Conservation (phyloP, 1,139 yeast species). For the Meyerozyma carpophila region DNA sequence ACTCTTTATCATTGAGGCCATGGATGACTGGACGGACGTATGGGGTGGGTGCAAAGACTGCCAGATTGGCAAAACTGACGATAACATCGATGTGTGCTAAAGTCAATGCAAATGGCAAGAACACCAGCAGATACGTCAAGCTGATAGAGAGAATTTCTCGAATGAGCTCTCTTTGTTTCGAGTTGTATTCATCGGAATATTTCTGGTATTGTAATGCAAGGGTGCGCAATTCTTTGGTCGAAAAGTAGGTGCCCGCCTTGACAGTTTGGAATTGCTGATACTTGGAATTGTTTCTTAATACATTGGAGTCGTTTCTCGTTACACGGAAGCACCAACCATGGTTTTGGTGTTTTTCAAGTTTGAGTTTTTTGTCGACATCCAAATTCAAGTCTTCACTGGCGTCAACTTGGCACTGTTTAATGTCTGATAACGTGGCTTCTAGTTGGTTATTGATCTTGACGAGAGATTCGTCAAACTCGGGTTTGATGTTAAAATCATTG, state of each 20-base stretch:
- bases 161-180: slow-evolving; percentile 71
- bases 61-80: slow-evolving; percentile 77
- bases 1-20: slow-evolving; percentile 30
- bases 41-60: slow-evolving; percentile 78
- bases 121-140: slow-evolving; percentile 72
- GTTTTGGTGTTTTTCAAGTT: slow-evolving; percentile 76
- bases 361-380: slow-evolving; percentile 82
- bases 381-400: slow-evolving; percentile 72
- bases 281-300: slow-evolving; percentile 54
- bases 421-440: slow-evolving; percentile 48
- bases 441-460: slow-evolving; percentile 55
- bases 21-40: slow-evolving; percentile 67
- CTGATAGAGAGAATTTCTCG: slow-evolving; percentile 78
- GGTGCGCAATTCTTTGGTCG: slow-evolving; percentile 59
- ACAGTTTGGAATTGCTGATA: slow-evolving; percentile 84
- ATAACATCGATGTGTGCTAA: slow-evolving; percentile 80
- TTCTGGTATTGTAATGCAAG: slow-evolving; percentile 56
- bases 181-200: slow-evolving; percentile 61
- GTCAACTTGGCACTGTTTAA: slow-evolving; percentile 54
- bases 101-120: slow-evolving; percentile 58
- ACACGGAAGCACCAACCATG: slow-evolving; percentile 95
- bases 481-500: slow-evolving; percentile 75
- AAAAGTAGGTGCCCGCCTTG: slow-evolving; percentile 90
- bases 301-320: slow-evolving; percentile 82
- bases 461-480: slow-evolving; percentile 82